Percentiles rank a stretch among this genome's conserved stretches.
phyloP scores from a whole-genome alignment of 2,329 filamentous ascomycete species.

The Cladosporium oxysporum region DNA sequence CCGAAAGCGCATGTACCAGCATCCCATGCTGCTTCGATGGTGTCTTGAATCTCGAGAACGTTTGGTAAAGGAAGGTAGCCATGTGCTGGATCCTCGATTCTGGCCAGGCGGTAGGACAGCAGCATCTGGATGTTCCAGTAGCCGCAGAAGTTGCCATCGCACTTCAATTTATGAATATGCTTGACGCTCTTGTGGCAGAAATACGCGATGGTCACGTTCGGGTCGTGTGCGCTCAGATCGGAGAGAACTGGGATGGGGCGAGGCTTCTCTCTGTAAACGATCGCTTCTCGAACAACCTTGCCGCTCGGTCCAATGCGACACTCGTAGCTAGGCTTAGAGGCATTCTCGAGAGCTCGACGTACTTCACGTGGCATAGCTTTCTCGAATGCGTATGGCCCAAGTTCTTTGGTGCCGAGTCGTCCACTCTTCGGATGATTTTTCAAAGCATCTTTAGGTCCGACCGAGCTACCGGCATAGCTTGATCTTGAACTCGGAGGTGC shows the following conservation, averaged over 20 bases:
- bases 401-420: conserved; percentile 42
- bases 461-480: conserved; percentile 1
- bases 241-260: conserved; percentile 49
- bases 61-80: conserved; percentile 58
- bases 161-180: conserved; percentile 79
- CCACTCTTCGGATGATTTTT: conserved; percentile 24
- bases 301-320: conserved; percentile 48
- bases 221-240: conserved; percentile 59
- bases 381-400: conserved; percentile 52
- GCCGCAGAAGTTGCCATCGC: conserved; percentile 88
- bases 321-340: conserved; percentile 41
- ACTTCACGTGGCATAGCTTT: conserved; percentile 48
- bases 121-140: conserved; percentile 96
- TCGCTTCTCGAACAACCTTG: conserved; percentile 42
- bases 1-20: conserved; percentile 74
- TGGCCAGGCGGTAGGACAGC: conserved; percentile 52
- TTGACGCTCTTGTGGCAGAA: conserved; percentile 74
- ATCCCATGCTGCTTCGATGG: conserved; percentile 88
- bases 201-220: conserved; percentile 68
- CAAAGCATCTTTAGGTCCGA: neutral
- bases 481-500: neutral
- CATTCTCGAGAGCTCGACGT: conserved; percentile 43
- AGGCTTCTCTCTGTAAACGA: conserved; percentile 48
- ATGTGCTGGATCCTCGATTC: conserved; percentile 28
- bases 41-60: conserved; percentile 79